A percentile compares a stretch with the other conserved stretches of the same genome.
Evolutionary conservation across 495 filamentous ascomycete species (phyloP).

Genomic region (Terfezia claveryi): DNA sequence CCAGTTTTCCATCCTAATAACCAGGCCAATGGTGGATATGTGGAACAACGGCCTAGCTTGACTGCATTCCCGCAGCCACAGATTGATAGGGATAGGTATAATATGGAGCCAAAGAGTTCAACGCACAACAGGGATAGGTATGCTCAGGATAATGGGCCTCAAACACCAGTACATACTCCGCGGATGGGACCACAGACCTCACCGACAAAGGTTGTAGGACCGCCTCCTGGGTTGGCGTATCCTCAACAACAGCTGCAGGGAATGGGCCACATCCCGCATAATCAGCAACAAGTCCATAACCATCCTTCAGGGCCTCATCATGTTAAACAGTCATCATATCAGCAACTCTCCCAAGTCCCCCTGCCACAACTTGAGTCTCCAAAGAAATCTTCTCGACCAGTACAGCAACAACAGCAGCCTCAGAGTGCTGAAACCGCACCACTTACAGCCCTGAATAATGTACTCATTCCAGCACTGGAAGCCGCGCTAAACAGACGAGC

Average conservation of each 20-base stretch:
- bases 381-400: constrained; percentile 2
- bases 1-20: neutral
- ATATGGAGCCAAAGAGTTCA: neutral
- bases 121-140: neutral
- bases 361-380: constrained; percentile 2
- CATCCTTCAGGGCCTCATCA: neutral
- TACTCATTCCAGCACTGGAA: constrained; percentile 77
- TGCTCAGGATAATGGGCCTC: neutral
- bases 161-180: neutral
- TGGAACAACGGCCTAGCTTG: neutral
- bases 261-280: neutral
- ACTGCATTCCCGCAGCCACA: neutral
- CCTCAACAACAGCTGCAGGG: neutral
- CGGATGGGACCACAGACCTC: neutral
- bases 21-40: neutral
- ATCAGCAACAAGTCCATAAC: neutral
- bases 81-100: neutral
- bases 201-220: neutral
- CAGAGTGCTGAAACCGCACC: constrained; percentile 8
- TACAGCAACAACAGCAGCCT: neutral
- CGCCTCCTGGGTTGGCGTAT: neutral
- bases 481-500: constrained; percentile 66
- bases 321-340: neutral
- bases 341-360: constrained; percentile 1
- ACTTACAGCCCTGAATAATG: constrained; percentile 41